These are phyloP conservation scores for Aspergillus flavus DNA, from an alignment of 2,329 filamentous ascomycete genomes.

Conservation along the genomic window DNA sequence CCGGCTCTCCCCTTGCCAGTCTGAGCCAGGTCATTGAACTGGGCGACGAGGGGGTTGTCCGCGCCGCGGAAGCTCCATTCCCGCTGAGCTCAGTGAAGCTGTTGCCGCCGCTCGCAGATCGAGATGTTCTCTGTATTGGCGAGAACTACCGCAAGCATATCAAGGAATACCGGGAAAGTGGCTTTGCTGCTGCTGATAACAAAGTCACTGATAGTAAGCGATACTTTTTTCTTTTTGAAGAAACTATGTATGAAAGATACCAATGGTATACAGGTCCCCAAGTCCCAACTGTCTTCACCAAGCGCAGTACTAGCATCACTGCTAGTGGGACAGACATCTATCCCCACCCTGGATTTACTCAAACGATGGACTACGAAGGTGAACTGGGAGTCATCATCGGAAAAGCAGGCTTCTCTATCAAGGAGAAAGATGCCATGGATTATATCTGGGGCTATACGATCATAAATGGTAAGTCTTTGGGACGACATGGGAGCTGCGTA, in stretches of 20 bases:
- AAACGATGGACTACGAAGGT: conserved; percentile 58
- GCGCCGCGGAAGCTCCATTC: neutral
- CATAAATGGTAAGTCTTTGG: conserved; percentile 41
- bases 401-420: conserved; percentile 49
- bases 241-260: neutral
- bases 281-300: neutral
- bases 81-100: neutral
- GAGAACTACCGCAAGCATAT: neutral
- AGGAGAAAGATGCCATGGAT: conserved; percentile 49
- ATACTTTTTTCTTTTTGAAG: too few species aligned
- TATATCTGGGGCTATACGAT: conserved; percentile 62
- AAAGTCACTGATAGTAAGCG: neutral
- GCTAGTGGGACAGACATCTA: neutral
- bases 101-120: neutral
- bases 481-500: neutral
- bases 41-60: neutral
- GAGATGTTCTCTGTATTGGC: conserved; percentile 1
- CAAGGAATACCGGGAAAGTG: neutral
- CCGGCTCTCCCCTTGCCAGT: neutral
- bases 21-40: neutral
- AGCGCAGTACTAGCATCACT: neutral
- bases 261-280: neutral
- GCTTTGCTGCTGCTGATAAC: neutral
- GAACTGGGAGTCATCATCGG: conserved; percentile 61
- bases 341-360: conserved; percentile 50